Conservation (phyloP, 148 eudicot genomes). For the Rhododendron simsii region DNA sequence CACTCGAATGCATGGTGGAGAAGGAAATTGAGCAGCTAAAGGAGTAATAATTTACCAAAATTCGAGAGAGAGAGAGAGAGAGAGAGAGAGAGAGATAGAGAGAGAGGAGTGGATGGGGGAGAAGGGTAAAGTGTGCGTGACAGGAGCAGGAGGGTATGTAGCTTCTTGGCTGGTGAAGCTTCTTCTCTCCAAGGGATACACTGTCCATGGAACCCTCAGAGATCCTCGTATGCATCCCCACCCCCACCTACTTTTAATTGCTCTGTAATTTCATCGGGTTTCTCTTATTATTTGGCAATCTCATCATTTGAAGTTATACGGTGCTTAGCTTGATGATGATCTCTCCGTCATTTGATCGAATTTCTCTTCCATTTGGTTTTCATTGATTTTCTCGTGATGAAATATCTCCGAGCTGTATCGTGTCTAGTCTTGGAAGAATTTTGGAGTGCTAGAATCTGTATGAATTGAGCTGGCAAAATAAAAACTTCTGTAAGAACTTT, state of each 20-base stretch:
- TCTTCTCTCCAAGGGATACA: slow-evolving; percentile 44
- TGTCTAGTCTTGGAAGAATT: background rate
- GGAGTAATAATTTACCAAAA: too few relatives aligned
- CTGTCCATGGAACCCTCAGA: slow-evolving; percentile 60
- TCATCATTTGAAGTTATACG: background rate
- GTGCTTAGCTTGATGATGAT: background rate
- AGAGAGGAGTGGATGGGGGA: slow-evolving; percentile 4
- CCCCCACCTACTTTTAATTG: background rate
- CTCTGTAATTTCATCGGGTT: background rate
- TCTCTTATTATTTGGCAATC: background rate
- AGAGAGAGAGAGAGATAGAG: background rate
- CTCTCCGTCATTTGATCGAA: background rate
- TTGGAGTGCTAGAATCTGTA: background rate
- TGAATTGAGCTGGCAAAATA: background rate
- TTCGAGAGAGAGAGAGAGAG: background rate
- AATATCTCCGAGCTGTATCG: background rate
- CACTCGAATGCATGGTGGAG: too few relatives aligned
- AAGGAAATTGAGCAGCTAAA: too few relatives aligned
- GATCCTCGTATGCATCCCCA: slow-evolving; percentile 40
- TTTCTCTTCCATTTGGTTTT: background rate
- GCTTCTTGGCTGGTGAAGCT: slow-evolving; percentile 71
- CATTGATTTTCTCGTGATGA: background rate
- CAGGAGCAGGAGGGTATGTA: slow-evolving; percentile 67
- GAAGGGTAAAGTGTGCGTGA: slow-evolving; percentile 47
- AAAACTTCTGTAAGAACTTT: background rate